Percentiles rank a stretch among this genome's conserved stretches.
phyloP scores from a whole-genome alignment of 352 stramenopile genomes.

The Lagenidium giganteum region DNA sequence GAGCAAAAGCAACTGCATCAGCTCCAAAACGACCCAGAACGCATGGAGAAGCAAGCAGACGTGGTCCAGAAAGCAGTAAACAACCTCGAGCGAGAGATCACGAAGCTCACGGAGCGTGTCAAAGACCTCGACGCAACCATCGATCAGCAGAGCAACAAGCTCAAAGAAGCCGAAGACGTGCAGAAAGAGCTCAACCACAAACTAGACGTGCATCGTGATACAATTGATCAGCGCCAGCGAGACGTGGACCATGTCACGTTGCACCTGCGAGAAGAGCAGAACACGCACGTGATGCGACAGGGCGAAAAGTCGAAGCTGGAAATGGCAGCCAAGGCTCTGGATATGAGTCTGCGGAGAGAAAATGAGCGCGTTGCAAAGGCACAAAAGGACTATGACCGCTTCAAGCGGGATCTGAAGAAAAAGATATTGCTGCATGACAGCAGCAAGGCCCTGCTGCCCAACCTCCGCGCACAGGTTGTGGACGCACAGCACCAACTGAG shows the following conservation, averaged over 20 bases:
- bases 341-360: constrained; percentile 49
- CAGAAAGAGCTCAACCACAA: constrained; percentile 79
- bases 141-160: constrained; percentile 39
- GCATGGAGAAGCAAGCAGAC: constrained; percentile 80
- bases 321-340: constrained; percentile 49
- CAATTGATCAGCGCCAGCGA: constrained; percentile 88
- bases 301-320: constrained; percentile 69
- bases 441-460: constrained; percentile 69
- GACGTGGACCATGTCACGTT: constrained; percentile 87
- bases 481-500: constrained; percentile 70
- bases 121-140: constrained; percentile 30
- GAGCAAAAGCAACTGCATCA: constrained; percentile 63
- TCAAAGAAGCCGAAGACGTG: constrained; percentile 74
- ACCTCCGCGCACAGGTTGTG: constrained; percentile 72
- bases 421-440: constrained; percentile 78
- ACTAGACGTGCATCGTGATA: constrained; percentile 86
- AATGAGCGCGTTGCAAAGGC: constrained; percentile 50
- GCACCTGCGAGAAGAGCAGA: constrained; percentile 83
- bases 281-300: constrained; percentile 68
- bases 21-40: constrained; percentile 71
- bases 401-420: constrained; percentile 88
- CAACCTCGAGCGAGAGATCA: constrained; percentile 66
- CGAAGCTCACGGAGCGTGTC: constrained; percentile 31
- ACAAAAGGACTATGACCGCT: constrained; percentile 77
- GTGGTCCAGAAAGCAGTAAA: constrained; percentile 77